phyloP scores from a whole-genome alignment of 2,329 filamentous ascomycete species.

The Chrysoporthe puriensis region DNA sequence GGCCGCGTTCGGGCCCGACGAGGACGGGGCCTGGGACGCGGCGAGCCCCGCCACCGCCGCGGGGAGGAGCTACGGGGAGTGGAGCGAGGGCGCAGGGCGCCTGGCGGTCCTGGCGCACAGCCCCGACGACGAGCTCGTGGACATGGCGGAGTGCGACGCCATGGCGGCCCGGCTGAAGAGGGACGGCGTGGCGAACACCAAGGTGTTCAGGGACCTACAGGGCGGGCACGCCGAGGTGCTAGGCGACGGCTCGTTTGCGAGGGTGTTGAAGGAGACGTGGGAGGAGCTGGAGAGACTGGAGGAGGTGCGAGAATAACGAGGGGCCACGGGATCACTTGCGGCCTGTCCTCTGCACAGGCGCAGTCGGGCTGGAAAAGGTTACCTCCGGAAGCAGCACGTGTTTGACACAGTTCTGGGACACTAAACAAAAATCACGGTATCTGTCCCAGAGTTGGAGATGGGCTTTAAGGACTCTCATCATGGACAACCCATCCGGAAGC shows the following conservation, averaged over 20 bases:
- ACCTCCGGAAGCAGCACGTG: too few relatives aligned
- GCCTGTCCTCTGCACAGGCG: neutral
- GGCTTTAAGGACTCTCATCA: neutral
- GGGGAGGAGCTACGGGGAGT: constrained; percentile 46
- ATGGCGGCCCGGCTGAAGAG: constrained; percentile 54
- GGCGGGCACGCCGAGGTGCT: constrained; percentile 69
- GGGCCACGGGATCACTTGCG: neutral
- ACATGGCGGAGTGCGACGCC: constrained; percentile 59
- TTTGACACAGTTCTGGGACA: neutral
- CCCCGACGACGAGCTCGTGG: constrained; percentile 53
- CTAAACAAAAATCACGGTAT: neutral
- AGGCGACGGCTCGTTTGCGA: constrained; percentile 61
- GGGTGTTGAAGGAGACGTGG: constrained; percentile 43
- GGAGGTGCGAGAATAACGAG: neutral
- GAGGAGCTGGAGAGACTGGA: constrained; percentile 28
- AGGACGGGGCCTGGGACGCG: constrained; percentile 51
- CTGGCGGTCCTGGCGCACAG: constrained; percentile 50
- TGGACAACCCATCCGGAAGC: constrained; percentile 10
- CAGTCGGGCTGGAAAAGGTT: too few relatives aligned
- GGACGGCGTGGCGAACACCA: constrained; percentile 41
- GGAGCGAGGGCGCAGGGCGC: constrained; percentile 36
- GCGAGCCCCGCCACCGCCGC: constrained; percentile 57
- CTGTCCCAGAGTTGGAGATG: neutral
- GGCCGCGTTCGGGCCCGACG: constrained; percentile 62
- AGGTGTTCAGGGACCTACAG: constrained; percentile 50